Conservation (phyloP, 441 rosid species). For the Aquilaria agallochum region DNA sequence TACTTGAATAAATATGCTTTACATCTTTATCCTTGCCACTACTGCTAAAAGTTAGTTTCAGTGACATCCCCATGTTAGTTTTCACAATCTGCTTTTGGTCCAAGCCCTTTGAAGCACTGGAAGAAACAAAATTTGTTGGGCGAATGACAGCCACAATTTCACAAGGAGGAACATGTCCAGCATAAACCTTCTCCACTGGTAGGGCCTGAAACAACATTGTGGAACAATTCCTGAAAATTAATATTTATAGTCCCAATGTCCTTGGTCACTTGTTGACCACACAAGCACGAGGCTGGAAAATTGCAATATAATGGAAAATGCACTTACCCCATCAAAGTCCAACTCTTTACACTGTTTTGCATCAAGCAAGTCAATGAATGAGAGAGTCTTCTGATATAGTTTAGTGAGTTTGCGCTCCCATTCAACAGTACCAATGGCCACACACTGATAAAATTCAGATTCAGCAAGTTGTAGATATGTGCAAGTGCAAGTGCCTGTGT, state of each 20-base stretch:
- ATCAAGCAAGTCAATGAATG: constrained; percentile 55
- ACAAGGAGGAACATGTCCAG: constrained; percentile 44
- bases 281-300: too few relatives aligned
- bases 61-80: constrained; percentile 36
- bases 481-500: constrained; percentile 1
- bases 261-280: too few relatives aligned
- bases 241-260: too few relatives aligned
- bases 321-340: constrained; percentile 52
- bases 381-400: constrained; percentile 40
- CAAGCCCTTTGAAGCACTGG: constrained; percentile 32
- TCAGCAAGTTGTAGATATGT: constrained; percentile 10
- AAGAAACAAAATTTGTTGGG: constrained; percentile 40
- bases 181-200: constrained; percentile 31
- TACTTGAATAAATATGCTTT: constrained; percentile 19
- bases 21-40: constrained; percentile 17
- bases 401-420: constrained; percentile 49
- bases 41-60: constrained; percentile 35
- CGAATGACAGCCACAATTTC: constrained; percentile 76
- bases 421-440: constrained; percentile 28
- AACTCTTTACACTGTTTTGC: constrained; percentile 43
- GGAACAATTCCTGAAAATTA: too few relatives aligned
- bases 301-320: constrained; percentile 4
- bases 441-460: constrained; percentile 35
- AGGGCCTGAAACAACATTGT: constrained; percentile 38
- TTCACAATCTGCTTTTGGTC: constrained; percentile 55